Conservation (phyloP, 257 asterid species). For the Pogostemon cablin region DNA sequence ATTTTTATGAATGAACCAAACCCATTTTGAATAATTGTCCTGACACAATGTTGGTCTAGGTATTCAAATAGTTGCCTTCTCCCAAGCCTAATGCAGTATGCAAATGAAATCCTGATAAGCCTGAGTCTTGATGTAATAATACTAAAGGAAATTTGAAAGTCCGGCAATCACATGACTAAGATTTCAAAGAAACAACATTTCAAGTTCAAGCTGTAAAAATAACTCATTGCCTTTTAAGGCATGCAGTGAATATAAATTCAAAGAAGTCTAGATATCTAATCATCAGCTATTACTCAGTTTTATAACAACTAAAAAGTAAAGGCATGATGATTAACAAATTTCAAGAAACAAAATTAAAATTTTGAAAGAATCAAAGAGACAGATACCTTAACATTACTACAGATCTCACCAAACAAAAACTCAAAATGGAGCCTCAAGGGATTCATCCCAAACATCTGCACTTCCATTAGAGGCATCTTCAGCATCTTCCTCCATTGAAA, state of each 20-base stretch:
- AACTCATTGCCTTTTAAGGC: not conserved
- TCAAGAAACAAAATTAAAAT: conserved; percentile 9
- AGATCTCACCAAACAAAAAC: conserved; percentile 55
- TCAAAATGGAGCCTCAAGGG: conserved; percentile 97
- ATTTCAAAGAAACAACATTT: not conserved
- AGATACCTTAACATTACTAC: conserved; percentile 18
- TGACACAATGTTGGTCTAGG: not conserved
- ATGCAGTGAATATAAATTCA: not conserved
- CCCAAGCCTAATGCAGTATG: not conserved
- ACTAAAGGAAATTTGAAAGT: not conserved
- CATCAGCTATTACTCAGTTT: conserved; percentile 8
- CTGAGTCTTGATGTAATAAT: not conserved
- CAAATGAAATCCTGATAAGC: conserved; percentile 8
- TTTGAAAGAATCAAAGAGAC: conserved; percentile 15
- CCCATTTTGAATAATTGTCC: not conserved
- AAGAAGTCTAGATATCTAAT: conserved; percentile 11
- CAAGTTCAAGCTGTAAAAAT: not conserved
- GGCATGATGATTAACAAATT: not conserved
- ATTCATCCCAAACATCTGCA: conserved; percentile 99
- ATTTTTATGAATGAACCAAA: not conserved
- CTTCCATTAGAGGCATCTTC: conserved; percentile 99
- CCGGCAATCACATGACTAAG: conserved; percentile 12
- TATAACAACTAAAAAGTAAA: conserved; percentile 12
- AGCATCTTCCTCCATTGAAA: conserved; percentile 99
- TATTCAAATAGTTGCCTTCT: conserved; percentile 11